phyloP scores from a whole-genome alignment of 768 basidiomycete genomes.

The Leccinum obscurum region DNA sequence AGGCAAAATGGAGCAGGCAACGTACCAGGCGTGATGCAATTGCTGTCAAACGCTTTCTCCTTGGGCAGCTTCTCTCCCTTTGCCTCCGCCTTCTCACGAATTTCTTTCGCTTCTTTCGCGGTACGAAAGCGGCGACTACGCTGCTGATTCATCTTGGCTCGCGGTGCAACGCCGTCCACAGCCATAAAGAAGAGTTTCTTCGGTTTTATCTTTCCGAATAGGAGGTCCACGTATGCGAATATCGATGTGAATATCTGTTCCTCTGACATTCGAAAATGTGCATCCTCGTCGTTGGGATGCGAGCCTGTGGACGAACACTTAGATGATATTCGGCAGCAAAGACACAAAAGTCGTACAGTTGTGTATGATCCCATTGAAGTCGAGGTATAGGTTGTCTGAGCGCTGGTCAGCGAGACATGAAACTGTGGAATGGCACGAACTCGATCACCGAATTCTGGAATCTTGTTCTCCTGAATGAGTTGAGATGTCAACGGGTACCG shows the following conservation, averaged over 20 bases:
- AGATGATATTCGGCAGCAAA: background rate
- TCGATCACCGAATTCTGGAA: slow-evolving; percentile 89
- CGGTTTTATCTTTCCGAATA: slow-evolving; percentile 97
- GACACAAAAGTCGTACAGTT: slow-evolving; percentile 49
- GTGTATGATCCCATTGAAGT: slow-evolving; percentile 94
- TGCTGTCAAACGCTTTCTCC: slow-evolving; percentile 96
- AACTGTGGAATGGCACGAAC: background rate
- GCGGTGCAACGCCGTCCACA: slow-evolving; percentile 94
- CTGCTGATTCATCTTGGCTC: slow-evolving; percentile 99
- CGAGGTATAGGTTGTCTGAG: slow-evolving; percentile 86
- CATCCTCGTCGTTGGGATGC: slow-evolving; percentile 95
- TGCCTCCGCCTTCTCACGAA: slow-evolving; percentile 79
- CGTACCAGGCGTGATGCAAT: slow-evolving; percentile 97
- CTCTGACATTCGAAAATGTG: slow-evolving; percentile 93
- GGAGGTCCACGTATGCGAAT: slow-evolving; percentile 94
- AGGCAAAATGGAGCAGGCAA: slow-evolving; percentile 1
- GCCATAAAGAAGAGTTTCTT: slow-evolving; percentile 99
- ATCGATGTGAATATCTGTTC: slow-evolving; percentile 97
- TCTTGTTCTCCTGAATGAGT: slow-evolving; percentile 97
- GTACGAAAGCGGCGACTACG: slow-evolving; percentile 91
- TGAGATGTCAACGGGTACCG: slow-evolving; percentile 98
- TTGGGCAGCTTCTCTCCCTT: slow-evolving; percentile 92
- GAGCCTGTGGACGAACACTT: slow-evolving; percentile 51
- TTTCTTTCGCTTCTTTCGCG: slow-evolving; percentile 88
- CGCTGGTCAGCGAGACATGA: slow-evolving; percentile 13